phyloP scores from a whole-genome alignment of 2,329 filamentous ascomycete genomes.

The Nigrospora osmanthi region DNA sequence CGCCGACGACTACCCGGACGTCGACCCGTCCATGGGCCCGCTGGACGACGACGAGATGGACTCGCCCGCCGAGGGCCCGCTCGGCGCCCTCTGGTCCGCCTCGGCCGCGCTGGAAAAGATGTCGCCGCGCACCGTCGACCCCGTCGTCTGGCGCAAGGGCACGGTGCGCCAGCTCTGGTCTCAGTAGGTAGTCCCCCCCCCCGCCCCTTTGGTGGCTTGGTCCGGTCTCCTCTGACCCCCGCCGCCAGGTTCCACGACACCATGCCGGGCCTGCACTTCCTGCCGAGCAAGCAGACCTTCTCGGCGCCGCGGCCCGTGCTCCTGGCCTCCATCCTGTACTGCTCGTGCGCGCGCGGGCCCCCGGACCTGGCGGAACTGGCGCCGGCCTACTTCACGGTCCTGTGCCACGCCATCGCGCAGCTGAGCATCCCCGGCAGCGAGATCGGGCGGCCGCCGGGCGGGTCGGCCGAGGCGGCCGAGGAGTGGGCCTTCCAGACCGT shows the following conservation, averaged over 20 bases:
- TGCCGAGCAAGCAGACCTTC: slow-evolving; percentile 32
- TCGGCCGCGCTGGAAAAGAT: slow-evolving; percentile 17
- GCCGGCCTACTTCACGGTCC: slow-evolving; percentile 27
- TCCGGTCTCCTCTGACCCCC: not conserved
- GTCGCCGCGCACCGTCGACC: slow-evolving; percentile 13
- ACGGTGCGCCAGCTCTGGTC: slow-evolving; percentile 26
- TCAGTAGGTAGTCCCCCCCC: slow-evolving; percentile 11
- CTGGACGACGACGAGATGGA: slow-evolving; percentile 1
- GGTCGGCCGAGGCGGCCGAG: slow-evolving; percentile 16
- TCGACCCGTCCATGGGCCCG: slow-evolving; percentile 10
- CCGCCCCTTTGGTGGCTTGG: not conserved
- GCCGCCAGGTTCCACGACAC: slow-evolving; percentile 30
- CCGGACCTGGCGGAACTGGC: slow-evolving; percentile 25
- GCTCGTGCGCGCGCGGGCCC: slow-evolving; percentile 24
- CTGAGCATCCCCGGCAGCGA: slow-evolving; percentile 26
- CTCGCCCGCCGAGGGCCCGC: slow-evolving; percentile 1
- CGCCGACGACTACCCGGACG: not conserved
- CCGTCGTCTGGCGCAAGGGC: slow-evolving; percentile 21
- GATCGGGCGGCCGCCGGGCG: slow-evolving; percentile 14
- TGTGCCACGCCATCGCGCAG: slow-evolving; percentile 30
- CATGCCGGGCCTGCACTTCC: slow-evolving; percentile 35
- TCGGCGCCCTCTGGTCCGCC: slow-evolving; percentile 18
- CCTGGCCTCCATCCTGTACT: slow-evolving; percentile 35
- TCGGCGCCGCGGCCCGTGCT: slow-evolving; percentile 32
- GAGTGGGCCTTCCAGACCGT: slow-evolving; percentile 34